Evolutionary conservation across 2,329 filamentous ascomycete species (phyloP), one percentile per base, ranked within the genome.

Genomic region (Coleophoma eucalyptorum): DNA sequence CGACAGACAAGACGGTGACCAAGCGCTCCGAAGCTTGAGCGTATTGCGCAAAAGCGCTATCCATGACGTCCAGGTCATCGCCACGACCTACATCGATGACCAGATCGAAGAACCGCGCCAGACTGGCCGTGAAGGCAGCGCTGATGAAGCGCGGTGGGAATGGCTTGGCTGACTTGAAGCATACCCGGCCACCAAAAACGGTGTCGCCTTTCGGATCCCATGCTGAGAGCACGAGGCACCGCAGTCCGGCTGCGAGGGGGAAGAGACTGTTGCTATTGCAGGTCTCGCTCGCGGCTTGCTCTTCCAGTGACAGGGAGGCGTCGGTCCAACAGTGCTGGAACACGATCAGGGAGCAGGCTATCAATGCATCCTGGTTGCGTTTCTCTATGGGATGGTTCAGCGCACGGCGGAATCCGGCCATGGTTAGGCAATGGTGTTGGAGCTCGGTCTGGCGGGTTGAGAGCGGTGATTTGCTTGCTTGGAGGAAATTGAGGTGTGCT

Each of bases 241-340:
- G 34, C 15, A 47, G 37, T 13, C 45, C 45, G 12, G 45, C 32
- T 15, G 45, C 26, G 10, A 47, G 38, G 18, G 45, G 18, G n/a
- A 47, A 31, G 6, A 47, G 19, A 19, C 31, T 40, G 8, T 47
- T 35, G 21, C 18, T 12, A 31, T 5, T 15, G 26, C 26, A 26
- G 6, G 26, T 3, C 4, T 26, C 10, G 26, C 26, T 26, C 8
- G 11, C 13, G 34, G 12, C 19, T 15, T 21, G 32, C 11, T 38
- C 15, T 21, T 20, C 15, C 3, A 16, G 6, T 26, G 45, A n/a
- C 3, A 18, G 21, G 16, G 16, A 18, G 3, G 13, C 15, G 16
- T 26, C 45, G n/a, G 45, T 18, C 45, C 45, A 47, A 15, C 33
- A 20, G 34, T 47, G 34, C 13, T 47, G 45, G 16, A 47, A 12